These are phyloP conservation scores for Salvia hispanica DNA, from an alignment of 257 asterid species.

Conservation along the genomic window DNA sequence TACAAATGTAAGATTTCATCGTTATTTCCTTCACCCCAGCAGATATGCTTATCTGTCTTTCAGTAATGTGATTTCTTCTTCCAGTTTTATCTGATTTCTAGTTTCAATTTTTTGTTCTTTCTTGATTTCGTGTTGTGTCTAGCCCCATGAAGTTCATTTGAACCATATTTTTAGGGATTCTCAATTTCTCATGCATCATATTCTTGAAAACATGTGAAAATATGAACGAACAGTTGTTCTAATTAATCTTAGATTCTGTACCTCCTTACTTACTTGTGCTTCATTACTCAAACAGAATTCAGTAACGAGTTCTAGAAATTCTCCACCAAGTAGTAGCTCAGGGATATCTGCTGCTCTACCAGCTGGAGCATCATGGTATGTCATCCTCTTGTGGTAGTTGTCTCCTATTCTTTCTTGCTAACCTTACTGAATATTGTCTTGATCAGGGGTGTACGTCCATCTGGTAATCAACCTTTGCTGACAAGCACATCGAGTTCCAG, in stretches of 20 bases:
- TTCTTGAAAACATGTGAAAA: not conserved
- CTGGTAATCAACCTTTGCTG: conserved; percentile 47
- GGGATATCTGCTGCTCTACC: conserved; percentile 91
- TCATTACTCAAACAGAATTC: conserved; percentile 39
- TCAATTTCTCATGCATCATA: not conserved
- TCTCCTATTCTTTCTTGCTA: conserved; percentile 6
- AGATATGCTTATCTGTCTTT: not conserved
- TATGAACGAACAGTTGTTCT: conserved; percentile 9
- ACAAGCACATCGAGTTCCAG: conserved; percentile 47
- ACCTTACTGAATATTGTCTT: conserved; percentile 34
- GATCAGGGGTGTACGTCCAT: conserved; percentile 79
- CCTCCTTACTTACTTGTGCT: not conserved
- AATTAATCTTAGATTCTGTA: conserved; percentile 2
- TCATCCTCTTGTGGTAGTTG: conserved; percentile 20
- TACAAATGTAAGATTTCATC: conserved; percentile 63
- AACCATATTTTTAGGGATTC: not conserved
- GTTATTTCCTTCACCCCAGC: conserved; percentile 25
- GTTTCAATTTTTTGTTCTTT: not conserved
- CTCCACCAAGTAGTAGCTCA: conserved; percentile 83
- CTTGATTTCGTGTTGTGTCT: conserved; percentile 13
- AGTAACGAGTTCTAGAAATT: conserved; percentile 35
- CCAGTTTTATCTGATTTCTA: conserved; percentile 14
- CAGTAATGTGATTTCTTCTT: not conserved
- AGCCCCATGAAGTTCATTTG: not conserved
- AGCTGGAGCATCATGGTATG: conserved; percentile 91